Evolutionary conservation across 805 yeast genomes (phyloP), one percentile per base, ranked within the genome.

Genomic region (Candida oleophila): DNA sequence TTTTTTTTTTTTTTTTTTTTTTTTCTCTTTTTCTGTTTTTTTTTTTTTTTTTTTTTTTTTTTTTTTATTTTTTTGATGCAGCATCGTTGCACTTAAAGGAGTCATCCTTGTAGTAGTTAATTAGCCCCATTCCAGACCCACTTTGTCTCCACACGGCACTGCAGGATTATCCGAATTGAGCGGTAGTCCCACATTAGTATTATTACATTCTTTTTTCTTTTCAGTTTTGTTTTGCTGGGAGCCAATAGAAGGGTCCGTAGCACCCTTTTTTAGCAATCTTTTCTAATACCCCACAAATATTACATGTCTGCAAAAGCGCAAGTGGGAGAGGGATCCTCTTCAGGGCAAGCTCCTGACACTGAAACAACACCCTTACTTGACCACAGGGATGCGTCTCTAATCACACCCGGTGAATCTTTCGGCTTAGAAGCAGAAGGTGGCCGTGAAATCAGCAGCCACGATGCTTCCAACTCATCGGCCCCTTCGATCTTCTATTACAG

Each of bases 401-500:
- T 25, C 11, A 25, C 30, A 5, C 39, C 39, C 4, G 39, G 22
- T n/a, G 39, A 22, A 4, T 18, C 39, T 18, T 20, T 20, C 8
- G 39, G 21, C 12, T 16, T 19, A 8, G 39, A 18, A 16, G 19
- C 22, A 12, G 39, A 22, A 15, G 7, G n/a, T 36, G 41, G 28
- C 18, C 22, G 15, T 22, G 41, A 14, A 21, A 21, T 8, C n/a
- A 11, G 14, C 22, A 14, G 8, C 22, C 21, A 5, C 3, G 9
- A 28, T 3, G 30, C 30, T 5, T 18, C 40, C 19, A 15, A 9
- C 33, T 22, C 21, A 22, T 15, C 40, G 14, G n/a, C 30, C 37
- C 39, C 34, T 11, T 42, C 39, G n/a, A 3, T 42, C 9, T 25
- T 41, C 11, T 42, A 42, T 14, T 34, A 42, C 32, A 37, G 45